These are phyloP conservation scores for Obba rivulosa DNA, from an alignment of 768 basidiomycete species.

Conservation along the genomic window DNA sequence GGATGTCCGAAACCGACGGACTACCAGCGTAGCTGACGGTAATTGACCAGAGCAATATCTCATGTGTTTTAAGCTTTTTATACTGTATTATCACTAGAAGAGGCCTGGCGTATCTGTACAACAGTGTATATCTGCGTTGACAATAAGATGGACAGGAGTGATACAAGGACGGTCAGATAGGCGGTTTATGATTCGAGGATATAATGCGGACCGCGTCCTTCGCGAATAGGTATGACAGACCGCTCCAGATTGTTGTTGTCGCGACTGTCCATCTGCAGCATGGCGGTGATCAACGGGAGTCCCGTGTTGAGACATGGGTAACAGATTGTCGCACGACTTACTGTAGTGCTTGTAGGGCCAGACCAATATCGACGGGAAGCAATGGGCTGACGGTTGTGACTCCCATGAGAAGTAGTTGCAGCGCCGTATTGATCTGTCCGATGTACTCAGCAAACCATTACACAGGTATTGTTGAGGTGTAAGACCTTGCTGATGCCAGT, in stretches of 20 bases:
- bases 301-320: background rate
- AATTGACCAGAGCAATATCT: too few species aligned
- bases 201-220: conserved; percentile 65
- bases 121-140: too few species aligned
- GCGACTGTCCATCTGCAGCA: conserved; percentile 74
- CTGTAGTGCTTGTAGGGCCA: conserved; percentile 68
- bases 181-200: conserved; percentile 1
- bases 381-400: conserved; percentile 81
- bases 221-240: conserved; percentile 73
- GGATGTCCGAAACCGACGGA: conserved; percentile 47
- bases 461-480: background rate
- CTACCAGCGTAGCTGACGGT: background rate
- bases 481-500: conserved; percentile 93
- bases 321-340: too few species aligned
- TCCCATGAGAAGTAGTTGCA: conserved; percentile 91
- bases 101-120: too few species aligned
- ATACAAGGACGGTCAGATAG: too few species aligned
- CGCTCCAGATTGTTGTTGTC: conserved; percentile 89
- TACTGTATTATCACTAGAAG: too few species aligned
- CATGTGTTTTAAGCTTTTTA: too few species aligned
- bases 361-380: conserved; percentile 49
- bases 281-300: too few species aligned
- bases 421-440: conserved; percentile 89
- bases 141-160: too few species aligned
- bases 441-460: background rate